These are phyloP conservation scores for Pycnococcus provasolii DNA, from an alignment of 139 green algal genomes.

Conservation along the genomic window DNA sequence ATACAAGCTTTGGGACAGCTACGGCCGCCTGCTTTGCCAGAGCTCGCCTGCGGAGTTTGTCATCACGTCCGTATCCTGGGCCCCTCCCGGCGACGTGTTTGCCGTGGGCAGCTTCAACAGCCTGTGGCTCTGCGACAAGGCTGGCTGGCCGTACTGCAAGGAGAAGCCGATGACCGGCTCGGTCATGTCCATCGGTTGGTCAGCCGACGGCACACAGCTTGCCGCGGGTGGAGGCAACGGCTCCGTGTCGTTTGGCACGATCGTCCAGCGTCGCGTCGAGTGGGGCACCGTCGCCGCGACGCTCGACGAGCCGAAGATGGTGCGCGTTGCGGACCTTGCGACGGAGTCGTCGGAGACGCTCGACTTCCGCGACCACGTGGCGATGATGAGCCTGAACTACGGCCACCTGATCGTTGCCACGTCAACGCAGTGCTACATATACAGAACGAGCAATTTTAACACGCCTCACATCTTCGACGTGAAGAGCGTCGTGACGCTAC, in stretches of 20 bases:
- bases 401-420: conserved; percentile 67
- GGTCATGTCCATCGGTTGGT: conserved; percentile 41
- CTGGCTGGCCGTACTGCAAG: conserved; percentile 53
- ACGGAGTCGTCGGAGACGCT: conserved; percentile 52
- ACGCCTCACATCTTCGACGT: conserved; percentile 63
- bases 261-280: conserved; percentile 32
- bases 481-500: conserved; percentile 39
- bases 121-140: conserved; percentile 54
- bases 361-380: conserved; percentile 60
- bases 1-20: conserved; percentile 62
- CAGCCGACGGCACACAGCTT: conserved; percentile 53
- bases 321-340: conserved; percentile 42
- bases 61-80: conserved; percentile 53
- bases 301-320: conserved; percentile 35
- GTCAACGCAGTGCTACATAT: conserved; percentile 57
- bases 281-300: conserved; percentile 25
- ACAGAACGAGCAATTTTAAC: conserved; percentile 48
- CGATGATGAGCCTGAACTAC: conserved; percentile 52
- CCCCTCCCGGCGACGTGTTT: conserved; percentile 49
- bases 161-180: conserved; percentile 11
- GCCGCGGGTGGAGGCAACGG: conserved; percentile 48
- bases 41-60: conserved; percentile 37
- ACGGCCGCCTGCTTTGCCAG: conserved; percentile 55
- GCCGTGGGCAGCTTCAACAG: conserved; percentile 50
- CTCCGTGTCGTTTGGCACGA: conserved; percentile 40